phyloP scores from a whole-genome alignment of 2,329 filamentous ascomycete genomes.

The Pyrenophora tritici-repentis region DNA sequence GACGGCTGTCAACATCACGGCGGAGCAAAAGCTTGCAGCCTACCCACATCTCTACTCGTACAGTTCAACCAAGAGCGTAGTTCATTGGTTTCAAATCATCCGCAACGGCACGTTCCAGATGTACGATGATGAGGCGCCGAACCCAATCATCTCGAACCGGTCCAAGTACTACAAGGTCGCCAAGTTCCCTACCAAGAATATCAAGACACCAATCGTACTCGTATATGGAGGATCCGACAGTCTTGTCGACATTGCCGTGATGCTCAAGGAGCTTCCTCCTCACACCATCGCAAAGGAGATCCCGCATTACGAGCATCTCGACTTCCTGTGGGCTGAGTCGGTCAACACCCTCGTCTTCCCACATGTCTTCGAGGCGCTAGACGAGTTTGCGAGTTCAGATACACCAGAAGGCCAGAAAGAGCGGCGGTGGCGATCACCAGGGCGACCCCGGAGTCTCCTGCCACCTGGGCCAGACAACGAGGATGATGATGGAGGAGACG shows the following conservation, averaged over 20 bases:
- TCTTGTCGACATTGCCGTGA: conserved; percentile 88
- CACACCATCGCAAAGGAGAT: conserved; percentile 87
- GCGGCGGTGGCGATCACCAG: conserved; percentile 36
- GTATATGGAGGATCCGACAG: conserved; percentile 95
- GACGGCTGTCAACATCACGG: conserved; percentile 80
- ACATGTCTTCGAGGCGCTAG: conserved; percentile 86
- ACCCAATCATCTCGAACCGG: conserved; percentile 70
- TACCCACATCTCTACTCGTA: conserved; percentile 97
- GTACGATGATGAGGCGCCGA: conserved; percentile 93
- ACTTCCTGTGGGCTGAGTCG: conserved; percentile 92
- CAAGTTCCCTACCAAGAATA: conserved; percentile 94
- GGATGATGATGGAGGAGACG: conserved; percentile 36
- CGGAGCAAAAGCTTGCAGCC: conserved; percentile 88
- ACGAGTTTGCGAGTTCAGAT: conserved; percentile 60
- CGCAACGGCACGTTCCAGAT: conserved; percentile 96
- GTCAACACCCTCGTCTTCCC: conserved; percentile 84
- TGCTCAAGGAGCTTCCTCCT: conserved; percentile 84
- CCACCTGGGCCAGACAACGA: conserved; percentile 29
- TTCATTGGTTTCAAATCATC: conserved; percentile 99
- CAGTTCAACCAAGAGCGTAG: conserved; percentile 93
- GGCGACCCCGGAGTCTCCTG: conserved; percentile 33
- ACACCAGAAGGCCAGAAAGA: conserved; percentile 20
- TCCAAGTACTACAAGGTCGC: conserved; percentile 94
- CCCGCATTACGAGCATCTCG: conserved; percentile 92
- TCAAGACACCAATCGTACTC: conserved; percentile 91